Base-by-base conservation (phyloP, 345 rosid species). In the Firmiana major region DNA sequence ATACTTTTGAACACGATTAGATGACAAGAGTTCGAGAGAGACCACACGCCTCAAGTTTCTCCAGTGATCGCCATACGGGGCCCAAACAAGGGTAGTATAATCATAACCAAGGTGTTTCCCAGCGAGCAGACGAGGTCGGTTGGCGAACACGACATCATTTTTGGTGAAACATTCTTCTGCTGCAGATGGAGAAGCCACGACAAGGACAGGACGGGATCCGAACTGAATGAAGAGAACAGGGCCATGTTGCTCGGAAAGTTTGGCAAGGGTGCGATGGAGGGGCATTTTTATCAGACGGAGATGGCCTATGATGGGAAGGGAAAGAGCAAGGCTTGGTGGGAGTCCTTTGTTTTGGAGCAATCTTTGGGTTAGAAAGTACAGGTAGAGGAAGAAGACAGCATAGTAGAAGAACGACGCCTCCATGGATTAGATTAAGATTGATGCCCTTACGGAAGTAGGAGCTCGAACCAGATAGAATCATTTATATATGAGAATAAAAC, bases 11-110 rank as follows among this genome's bases (percentile, higher is more conserved):
- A 84, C 78, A 26, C 79, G 69, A 45, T 45, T 46, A 13, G 80
- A n/a, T n/a, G 82, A 84, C 24, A 84, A 57, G 38, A 84, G 70
- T 75, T 81, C 80, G 0, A 81, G 38, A 12, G 82, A 43, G 2
- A 78, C 55, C 22, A 84, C 69, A 1, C 84, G 76, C 4, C 82
- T 64, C 6, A 84, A 60, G 51, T 81, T 84, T 7, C 82, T 77
- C 86, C 84, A 84, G 45, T 78, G 84, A 17, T 81, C 84, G n/a
- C 84, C 84, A 26, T 81, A 81, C 9, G 86, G 55, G 0, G 84
- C 67, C 58, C 76, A 66, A 7, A 40, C 77, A 59, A 81, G 68
- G 24, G 71, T 78, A 60, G 77, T 84, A 69, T 36, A 81, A 31
- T 79, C 66, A 65, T 78, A 79, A 21, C 68, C 86, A 24, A 84